Conservation (phyloP, 2,329 filamentous ascomycete species). For the Nemania bipapillata region DNA sequence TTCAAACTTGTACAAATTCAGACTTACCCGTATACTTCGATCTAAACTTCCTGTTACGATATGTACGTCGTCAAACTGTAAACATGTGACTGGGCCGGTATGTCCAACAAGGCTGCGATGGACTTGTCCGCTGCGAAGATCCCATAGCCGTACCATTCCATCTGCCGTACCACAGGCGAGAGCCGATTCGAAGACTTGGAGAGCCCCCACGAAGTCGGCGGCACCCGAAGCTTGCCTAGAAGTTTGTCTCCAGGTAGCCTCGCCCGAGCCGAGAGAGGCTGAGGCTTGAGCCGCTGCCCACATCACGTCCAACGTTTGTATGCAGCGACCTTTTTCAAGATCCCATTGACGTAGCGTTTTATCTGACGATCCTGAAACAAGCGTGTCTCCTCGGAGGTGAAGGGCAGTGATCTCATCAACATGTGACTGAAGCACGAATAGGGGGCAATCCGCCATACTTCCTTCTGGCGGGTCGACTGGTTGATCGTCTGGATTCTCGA, state of each 20-base stretch:
- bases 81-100: constrained; percentile 89
- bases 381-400: constrained; percentile 86
- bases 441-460: constrained; percentile 86
- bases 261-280: constrained; percentile 70
- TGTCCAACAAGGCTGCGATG: constrained; percentile 95
- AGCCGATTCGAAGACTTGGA: constrained; percentile 96
- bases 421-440: constrained; percentile 90
- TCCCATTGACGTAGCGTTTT: constrained; percentile 99
- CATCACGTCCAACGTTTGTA: constrained; percentile 96
- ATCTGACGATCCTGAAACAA: constrained; percentile 95
- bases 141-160: constrained; percentile 96
- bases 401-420: constrained; percentile 94
- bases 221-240: constrained; percentile 71
- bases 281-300: constrained; percentile 96
- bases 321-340: constrained; percentile 93
- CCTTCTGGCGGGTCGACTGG: constrained; percentile 76
- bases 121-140: constrained; percentile 95
- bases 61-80: constrained; percentile 97
- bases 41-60: constrained; percentile 93
- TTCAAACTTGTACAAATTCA: background rate
- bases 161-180: constrained; percentile 96
- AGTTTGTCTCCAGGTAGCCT: constrained; percentile 77
- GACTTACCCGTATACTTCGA: constrained; percentile 88
- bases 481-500: constrained; percentile 75
- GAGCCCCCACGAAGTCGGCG: constrained; percentile 91